These are phyloP conservation scores for Oryza longistaminata DNA, from an alignment of 176 grass and related monocot genomes.

Conservation along the genomic window DNA sequence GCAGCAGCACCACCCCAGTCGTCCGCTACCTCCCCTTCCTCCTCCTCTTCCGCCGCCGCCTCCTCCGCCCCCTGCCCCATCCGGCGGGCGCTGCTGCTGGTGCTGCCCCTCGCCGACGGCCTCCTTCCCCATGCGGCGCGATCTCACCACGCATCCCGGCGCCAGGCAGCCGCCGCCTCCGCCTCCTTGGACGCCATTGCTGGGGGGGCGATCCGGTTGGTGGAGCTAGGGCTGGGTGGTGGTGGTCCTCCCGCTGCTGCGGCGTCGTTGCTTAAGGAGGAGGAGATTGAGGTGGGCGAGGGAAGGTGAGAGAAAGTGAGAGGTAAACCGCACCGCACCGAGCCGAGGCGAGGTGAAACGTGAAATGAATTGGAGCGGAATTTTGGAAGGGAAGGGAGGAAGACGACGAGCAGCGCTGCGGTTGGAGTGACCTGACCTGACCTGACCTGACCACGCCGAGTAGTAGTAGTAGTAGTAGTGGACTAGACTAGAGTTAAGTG, in stretches of 20 bases:
- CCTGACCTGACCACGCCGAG: background rate
- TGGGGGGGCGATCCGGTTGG: background rate
- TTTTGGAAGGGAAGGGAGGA: background rate
- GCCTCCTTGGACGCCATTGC: constrained; percentile 35
- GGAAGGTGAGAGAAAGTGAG: constrained; percentile 67
- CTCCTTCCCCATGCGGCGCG: constrained; percentile 63
- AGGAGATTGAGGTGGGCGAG: constrained; percentile 40
- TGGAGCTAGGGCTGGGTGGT: constrained; percentile 3
- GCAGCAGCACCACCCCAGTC: background rate
- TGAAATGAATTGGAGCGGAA: background rate
- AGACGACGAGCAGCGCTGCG: background rate
- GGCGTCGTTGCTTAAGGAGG: constrained; percentile 50
- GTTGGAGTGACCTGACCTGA: background rate
- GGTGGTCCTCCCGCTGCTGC: too few species aligned
- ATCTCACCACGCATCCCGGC: constrained; percentile 50
- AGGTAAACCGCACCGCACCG: constrained; percentile 48
- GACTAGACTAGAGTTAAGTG: background rate
- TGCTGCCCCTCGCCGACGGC: constrained; percentile 36
- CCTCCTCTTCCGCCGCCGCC: background rate
- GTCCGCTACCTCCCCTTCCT: background rate
- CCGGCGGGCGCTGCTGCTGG: constrained; percentile 33
- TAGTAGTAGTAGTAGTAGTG: background rate
- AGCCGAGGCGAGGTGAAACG: background rate
- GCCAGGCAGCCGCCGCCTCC: background rate
- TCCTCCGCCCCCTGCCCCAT: constrained; percentile 17